Percentiles rank a stretch among this genome's conserved stretches.
These are phyloP conservation scores for Trametes sanguinea DNA, from an alignment of 768 basidiomycete species.

Conservation along the genomic window DNA sequence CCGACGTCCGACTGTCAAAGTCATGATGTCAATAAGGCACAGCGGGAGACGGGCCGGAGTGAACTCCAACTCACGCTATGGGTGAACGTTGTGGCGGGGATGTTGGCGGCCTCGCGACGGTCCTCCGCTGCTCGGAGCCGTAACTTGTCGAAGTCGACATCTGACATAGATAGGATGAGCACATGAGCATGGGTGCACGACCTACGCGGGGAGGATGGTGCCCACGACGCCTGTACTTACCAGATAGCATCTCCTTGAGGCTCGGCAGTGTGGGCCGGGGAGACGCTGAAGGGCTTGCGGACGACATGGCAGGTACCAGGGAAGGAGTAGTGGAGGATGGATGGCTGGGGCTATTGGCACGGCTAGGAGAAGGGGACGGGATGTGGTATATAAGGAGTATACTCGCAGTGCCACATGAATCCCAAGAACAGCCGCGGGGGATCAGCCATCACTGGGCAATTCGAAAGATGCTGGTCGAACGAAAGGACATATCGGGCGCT, in stretches of 20 bases:
- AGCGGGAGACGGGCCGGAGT: not conserved
- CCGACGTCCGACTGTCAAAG: not conserved
- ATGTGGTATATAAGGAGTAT: slow-evolving; percentile 15
- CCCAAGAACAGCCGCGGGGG: slow-evolving; percentile 13
- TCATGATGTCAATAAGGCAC: not conserved
- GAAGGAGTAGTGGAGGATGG: not conserved
- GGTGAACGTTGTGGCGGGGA: not conserved
- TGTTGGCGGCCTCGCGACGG: not conserved
- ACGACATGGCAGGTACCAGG: not conserved
- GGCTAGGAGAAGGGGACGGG: slow-evolving; percentile 2
- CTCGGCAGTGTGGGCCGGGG: slow-evolving; percentile 12
- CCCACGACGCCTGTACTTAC: slow-evolving; percentile 1
- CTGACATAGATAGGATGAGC: not conserved
- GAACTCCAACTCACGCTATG: slow-evolving; percentile 1
- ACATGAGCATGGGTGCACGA: not conserved
- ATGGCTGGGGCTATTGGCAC: not conserved
- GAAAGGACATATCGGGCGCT: not conserved
- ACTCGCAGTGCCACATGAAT: slow-evolving; percentile 10
- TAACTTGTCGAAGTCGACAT: slow-evolving; percentile 1
- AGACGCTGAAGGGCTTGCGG: not conserved
- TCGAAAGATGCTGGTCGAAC: not conserved
- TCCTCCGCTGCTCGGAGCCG: not conserved
- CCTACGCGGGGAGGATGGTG: no score
- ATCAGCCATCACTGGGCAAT: slow-evolving; percentile 15
- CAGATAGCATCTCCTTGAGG: slow-evolving; percentile 14